Evolutionary conservation across 352 stramenopile genomes (phyloP).

Genomic region (Aphanomyces euteiches): DNA sequence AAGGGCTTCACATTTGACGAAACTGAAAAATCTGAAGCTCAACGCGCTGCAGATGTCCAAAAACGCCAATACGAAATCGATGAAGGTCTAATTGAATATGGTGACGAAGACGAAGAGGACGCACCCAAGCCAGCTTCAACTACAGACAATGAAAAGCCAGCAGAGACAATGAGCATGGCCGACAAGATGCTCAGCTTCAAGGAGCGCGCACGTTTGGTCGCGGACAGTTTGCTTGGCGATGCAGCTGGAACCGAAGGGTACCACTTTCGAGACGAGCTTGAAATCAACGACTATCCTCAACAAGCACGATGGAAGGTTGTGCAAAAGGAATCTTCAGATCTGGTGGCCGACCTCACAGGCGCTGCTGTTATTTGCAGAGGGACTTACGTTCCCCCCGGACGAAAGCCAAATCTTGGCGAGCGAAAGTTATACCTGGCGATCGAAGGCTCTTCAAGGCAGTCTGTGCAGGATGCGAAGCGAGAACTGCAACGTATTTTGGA

Average conservation of each 20-base stretch:
- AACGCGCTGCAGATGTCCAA: conserved; percentile 90
- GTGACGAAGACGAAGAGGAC: conserved; percentile 57
- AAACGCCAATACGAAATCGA: conserved; percentile 86
- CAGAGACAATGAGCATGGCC: conserved; percentile 35
- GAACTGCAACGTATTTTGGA: conserved; percentile 86
- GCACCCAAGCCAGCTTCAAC: conserved; percentile 35
- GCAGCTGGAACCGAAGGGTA: neutral
- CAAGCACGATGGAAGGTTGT: conserved; percentile 86
- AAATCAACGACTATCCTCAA: conserved; percentile 94
- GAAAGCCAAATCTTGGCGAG: conserved; percentile 78
- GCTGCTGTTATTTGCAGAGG: conserved; percentile 85
- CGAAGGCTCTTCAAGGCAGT: conserved; percentile 61
- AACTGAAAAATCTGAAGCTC: conserved; percentile 94
- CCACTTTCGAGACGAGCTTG: conserved; percentile 86
- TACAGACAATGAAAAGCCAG: conserved; percentile 32
- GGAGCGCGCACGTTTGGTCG: conserved; percentile 8
- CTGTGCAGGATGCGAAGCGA: conserved; percentile 69
- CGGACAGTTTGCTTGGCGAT: neutral
- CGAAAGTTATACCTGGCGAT: conserved; percentile 87
- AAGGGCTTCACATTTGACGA: conserved; percentile 99
- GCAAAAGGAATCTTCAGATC: conserved; percentile 82
- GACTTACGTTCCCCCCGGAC: conserved; percentile 82
- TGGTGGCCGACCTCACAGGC: conserved; percentile 84
- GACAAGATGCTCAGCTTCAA: conserved; percentile 23
- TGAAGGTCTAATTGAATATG: conserved; percentile 72